Base-by-base conservation (phyloP, 768 basidiomycete genomes). In the Chalciporus sphaerocephalus region DNA sequence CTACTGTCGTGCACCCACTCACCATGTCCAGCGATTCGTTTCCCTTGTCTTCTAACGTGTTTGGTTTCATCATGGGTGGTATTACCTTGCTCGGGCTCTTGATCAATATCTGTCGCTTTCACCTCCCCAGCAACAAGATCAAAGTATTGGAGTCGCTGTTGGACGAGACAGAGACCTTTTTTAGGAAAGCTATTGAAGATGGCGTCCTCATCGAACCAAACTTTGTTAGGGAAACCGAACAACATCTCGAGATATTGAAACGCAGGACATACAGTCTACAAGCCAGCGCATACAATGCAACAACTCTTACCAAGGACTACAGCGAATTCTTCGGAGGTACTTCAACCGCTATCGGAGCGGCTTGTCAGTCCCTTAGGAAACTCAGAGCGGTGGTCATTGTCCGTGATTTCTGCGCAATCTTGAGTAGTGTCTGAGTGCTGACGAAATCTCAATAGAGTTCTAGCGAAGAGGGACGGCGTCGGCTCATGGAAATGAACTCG, bases 91-190 rank as follows among this genome's bases (percentile, higher is more conserved):
- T 34, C 1, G 17, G 23, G 2, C 8, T 47, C 20, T 3, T 40
- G 6, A 18, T 47, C 25, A 25, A 17, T n/a, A 15, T 47, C 8
- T 25, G 4, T 9, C 39, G 32, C 9, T 27, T 39, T 8, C 46
- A 47, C 13, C 20, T 47, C 2, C 46, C 46, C 5, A 47, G 44
- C 22, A 37, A 38, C 7, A 45, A 38, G 9, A 40, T 46, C 38
- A 46, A 46, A 37, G 33, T 22, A 6, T 23, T 46, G 7, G 38
- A 40, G 24, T 22, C 18, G 2, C 6, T 46, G 6, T 8, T 46
- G 8, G 38, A 25, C 0, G 45, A 46, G 23, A 46, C 45, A 2
- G 16, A 46, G 20, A n/a, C 21, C 6, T 23, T 38, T 10, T 38
- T 38, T 10, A 15, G 2, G 30, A 32, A 32, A n/a, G 30, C 30